Evolutionary conservation across 202 grass and related monocot species (phyloP), one percentile per base, ranked within the genome.

Genomic region (Musa balbisiana): DNA sequence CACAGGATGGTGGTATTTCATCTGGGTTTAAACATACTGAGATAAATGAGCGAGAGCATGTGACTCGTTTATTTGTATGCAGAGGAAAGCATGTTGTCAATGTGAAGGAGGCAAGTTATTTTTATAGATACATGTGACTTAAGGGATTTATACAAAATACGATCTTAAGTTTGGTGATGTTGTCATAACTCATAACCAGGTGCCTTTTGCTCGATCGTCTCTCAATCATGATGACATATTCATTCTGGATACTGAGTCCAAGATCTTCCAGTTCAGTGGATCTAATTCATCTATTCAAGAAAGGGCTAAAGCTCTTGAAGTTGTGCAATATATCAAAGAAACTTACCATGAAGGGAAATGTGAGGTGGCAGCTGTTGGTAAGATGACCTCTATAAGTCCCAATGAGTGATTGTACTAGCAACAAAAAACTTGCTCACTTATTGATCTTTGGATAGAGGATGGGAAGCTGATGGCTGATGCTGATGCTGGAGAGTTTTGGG

Each of bases 171-270:
- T 13, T 21, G 14, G 2, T 21, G 12, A 14, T 75, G 6, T 80
- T 73, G 64, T 51, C 4, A 33, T 51, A 33, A 69, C 68, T 51
- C 4, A 33, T 51, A 33, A 69, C 68, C 87, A 98, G 95, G 88
- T 94, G 82, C 88, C 79, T 74, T 98, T 98, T 88, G 87, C 87
- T 82, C 79, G 95, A 71, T 85, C 95, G 71, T 98, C 95, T 81
- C 87, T 98, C 77, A 93, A 93, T 81, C 94, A 98, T 82, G 94
- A 98, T 62, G 94, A 98, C 66, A 98, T 98, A 87, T 98, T 98
- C 85, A 98, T 98, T 83, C 87, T 98, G 58, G 95, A 98, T 83
- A 94, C 95, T 1, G 82, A 92, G 64, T 94, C 87, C 11, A 98
- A 98, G 82, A 94, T 98, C 80, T 98, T 98, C 78, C 95, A 98